Percentiles rank a stretch among this genome's conserved stretches.
Evolutionary conservation across 805 yeast species (phyloP).

Genomic region (Barnettozyma vustinii): DNA sequence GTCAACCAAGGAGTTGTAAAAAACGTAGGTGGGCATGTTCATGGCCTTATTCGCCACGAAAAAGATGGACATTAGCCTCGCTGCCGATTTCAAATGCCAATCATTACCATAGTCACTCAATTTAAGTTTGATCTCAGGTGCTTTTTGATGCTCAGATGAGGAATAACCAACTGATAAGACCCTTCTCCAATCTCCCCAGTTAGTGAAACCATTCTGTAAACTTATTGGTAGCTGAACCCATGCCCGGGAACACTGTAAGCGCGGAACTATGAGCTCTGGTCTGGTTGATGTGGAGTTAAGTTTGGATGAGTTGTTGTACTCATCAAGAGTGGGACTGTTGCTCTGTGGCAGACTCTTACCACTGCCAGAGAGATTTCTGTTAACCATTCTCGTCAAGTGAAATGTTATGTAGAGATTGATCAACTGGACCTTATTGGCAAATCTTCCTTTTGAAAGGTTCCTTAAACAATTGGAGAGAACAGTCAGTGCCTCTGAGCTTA

Average conservation of each 20-base stretch:
- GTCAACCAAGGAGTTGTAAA: constrained; percentile 81
- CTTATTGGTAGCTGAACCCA: constrained; percentile 10
- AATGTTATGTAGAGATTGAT: constrained; percentile 75
- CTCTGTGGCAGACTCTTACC: not conserved
- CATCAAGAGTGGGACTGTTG: constrained; percentile 10
- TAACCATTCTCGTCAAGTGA: constrained; percentile 54
- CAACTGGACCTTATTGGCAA: constrained; percentile 53
- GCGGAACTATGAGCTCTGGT: not conserved
- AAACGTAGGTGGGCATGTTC: constrained; percentile 27
- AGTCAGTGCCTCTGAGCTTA: constrained; percentile 34
- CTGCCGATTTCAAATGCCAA: constrained; percentile 76
- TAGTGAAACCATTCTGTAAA: constrained; percentile 9
- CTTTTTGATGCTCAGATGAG: not conserved
- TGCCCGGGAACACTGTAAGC: not conserved
- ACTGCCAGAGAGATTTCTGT: constrained; percentile 8
- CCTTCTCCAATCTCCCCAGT: constrained; percentile 11
- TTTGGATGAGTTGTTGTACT: constrained; percentile 10
- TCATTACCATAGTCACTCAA: constrained; percentile 65
- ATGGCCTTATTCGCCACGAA: constrained; percentile 44
- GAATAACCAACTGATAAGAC: not conserved
- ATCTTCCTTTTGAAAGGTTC: constrained; percentile 36
- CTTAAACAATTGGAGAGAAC: constrained; percentile 54
- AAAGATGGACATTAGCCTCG: constrained; percentile 49
- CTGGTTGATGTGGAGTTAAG: constrained; percentile 3
- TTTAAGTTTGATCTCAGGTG: constrained; percentile 30